A percentile compares a stretch with the other conserved stretches of the same genome.
Conservation (phyloP, 805 yeast species). For the Kazachstania psychrophila region DNA sequence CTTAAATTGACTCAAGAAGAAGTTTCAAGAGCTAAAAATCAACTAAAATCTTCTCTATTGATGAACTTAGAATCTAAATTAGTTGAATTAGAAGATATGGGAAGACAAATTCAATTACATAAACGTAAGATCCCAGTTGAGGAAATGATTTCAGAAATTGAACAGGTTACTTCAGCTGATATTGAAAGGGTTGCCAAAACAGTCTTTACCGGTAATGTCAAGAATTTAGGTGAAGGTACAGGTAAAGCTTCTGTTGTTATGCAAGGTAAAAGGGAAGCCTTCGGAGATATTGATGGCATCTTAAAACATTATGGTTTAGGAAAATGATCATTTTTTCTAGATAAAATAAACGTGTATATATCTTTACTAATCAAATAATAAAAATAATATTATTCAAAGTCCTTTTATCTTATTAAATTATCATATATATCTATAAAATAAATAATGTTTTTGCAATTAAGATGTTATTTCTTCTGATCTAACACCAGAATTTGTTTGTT, state of each 20-base stretch:
- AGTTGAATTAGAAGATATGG: conserved; percentile 92
- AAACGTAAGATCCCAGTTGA: conserved; percentile 62
- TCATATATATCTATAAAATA: too few species aligned
- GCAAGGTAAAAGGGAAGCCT: conserved; percentile 77
- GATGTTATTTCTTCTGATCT: conserved; percentile 8
- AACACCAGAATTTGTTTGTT: background rate
- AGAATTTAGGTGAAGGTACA: conserved; percentile 38
- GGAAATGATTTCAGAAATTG: conserved; percentile 77
- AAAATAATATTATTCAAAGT: too few species aligned
- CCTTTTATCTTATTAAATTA: too few species aligned
- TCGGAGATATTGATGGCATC: conserved; percentile 72
- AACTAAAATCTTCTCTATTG: conserved; percentile 72
- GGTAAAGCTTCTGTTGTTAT: conserved; percentile 78
- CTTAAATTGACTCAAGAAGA: conserved; percentile 63
- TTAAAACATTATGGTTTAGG: conserved; percentile 71
- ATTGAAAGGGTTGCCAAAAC: conserved; percentile 64
- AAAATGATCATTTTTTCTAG: too few species aligned
- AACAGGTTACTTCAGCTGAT: conserved; percentile 55
- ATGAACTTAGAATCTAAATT: conserved; percentile 90
- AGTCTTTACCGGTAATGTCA: conserved; percentile 59
- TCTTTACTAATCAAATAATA: too few species aligned
- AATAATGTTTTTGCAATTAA: too few species aligned
- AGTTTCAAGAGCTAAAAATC: conserved; percentile 85
- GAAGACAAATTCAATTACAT: conserved; percentile 85
- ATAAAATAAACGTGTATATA: too few species aligned